Evolutionary conservation across 2,329 filamentous ascomycete genomes (phyloP), one percentile per base, ranked within the genome.

Genomic region (Hymenoscyphus occultus): DNA sequence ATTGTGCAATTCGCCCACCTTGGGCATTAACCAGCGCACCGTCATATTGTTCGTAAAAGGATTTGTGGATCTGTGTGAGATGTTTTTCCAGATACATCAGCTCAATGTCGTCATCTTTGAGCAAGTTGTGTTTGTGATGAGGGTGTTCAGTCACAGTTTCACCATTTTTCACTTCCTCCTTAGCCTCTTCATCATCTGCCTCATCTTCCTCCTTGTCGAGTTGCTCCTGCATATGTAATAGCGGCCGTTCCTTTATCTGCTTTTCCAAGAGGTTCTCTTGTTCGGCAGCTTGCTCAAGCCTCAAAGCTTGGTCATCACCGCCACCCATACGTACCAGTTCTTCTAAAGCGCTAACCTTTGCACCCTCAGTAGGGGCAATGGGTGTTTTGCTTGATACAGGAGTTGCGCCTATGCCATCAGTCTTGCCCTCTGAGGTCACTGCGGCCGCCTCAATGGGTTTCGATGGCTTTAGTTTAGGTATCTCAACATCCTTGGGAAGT

Each of bases 151-250:
- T 42, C 4, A 74, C 67, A 54, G 48, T 28, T 51, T 79, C 76
- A 14, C 78, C 76, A 63, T 82, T 79, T 35, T 75, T 74, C 48
- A 64, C 61, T 75, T 76, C 66, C 65, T 74, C 67, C 12, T 74
- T 71, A 61, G 59, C 73, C 58, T 68, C 71, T 71, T 77, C 78
- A 59, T 78, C 78, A 22, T 81, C 72, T 57, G 75, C 78, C 45
- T 84, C 83, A 51, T 92, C 88, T 70, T 93, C 91, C 72, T 93
- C 91, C 71, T 92, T 91, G 73, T 99, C 95, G 28, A 97, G 83
- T 75, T 93, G 84, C 73, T 97, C 91, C 77, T 99, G 95, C 79
- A 96, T 90, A 74, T 95, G 92, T n/a, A 96, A 80, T 35, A 99
- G 79, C 0, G 95, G 95, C 14, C 94, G 86, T 68, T 97, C 93